phyloP scores from a whole-genome alignment of 140 eudicot genomes.

The Bidens hawaiensis region DNA sequence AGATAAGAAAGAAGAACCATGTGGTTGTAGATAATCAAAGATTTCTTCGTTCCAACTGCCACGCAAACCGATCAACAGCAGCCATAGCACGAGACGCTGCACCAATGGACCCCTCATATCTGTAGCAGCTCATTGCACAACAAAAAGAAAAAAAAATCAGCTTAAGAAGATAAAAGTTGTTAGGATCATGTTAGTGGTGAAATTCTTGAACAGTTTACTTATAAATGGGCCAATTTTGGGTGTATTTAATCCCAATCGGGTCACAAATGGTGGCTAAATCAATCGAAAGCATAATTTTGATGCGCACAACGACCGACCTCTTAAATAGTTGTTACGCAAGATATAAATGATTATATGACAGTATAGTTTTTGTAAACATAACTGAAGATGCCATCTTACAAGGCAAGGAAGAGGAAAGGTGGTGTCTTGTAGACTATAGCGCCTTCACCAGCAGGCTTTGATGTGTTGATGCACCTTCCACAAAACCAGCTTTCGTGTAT shows the following conservation, averaged over 20 bases:
- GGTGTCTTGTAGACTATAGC: slow-evolving; percentile 85
- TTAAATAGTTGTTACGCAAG: background rate
- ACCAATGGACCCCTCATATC: slow-evolving; percentile 95
- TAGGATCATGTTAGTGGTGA: background rate
- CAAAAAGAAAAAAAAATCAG: background rate
- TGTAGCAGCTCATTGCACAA: slow-evolving; percentile 25
- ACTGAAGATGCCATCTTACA: slow-evolving; percentile 46
- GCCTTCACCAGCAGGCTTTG: slow-evolving; percentile 88
- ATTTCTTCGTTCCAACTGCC: slow-evolving; percentile 60
- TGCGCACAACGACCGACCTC: background rate
- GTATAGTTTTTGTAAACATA: background rate
- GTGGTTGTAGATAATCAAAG: slow-evolving; percentile 32
- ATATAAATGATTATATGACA: background rate
- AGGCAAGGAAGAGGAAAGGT: slow-evolving; percentile 66
- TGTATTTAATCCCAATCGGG: background rate
- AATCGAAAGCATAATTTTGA: background rate
- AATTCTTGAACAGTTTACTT: background rate
- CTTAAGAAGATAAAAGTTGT: background rate
- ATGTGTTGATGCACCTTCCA: slow-evolving; percentile 80
- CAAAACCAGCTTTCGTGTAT: slow-evolving; percentile 87
- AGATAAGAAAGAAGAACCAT: background rate
- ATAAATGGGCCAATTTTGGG: background rate
- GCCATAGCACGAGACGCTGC: slow-evolving; percentile 90
- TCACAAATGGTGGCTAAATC: background rate
- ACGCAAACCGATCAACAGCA: slow-evolving; percentile 65